Percentiles rank a stretch among this genome's conserved stretches.
phyloP scores from a whole-genome alignment of 257 asterid genomes.

The Solanum habrochaites region DNA sequence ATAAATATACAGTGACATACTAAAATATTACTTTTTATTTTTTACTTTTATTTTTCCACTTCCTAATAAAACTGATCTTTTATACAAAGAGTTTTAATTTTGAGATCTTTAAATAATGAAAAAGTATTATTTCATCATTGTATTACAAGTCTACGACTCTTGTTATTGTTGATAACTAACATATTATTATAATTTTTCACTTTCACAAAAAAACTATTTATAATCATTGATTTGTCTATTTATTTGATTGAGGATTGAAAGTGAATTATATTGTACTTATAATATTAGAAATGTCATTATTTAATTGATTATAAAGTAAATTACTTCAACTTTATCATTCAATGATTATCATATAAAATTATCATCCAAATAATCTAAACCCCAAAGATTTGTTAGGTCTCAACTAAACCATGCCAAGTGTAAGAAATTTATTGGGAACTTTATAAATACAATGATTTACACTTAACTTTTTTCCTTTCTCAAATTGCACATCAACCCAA shows the following conservation, averaged over 20 bases:
- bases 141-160: no score
- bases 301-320: not conserved
- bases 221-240: no score
- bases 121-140: no score
- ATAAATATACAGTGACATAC: not conserved
- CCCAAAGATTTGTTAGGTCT: not conserved
- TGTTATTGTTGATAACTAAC: no score
- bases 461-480: not conserved
- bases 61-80: no score
- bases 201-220: not conserved
- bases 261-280: not conserved
- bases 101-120: no score
- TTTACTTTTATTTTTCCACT: no score
- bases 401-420: not conserved
- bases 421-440: not conserved
- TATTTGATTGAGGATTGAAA: no score
- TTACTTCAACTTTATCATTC: not conserved
- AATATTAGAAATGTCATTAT: no score
- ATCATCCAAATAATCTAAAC: not conserved
- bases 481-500: not conserved
- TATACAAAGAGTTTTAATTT: no score
- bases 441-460: not conserved
- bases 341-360: not conserved
- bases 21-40: not conserved
- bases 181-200: not conserved